Conservation (phyloP, 768 basidiomycete genomes). For the Hortiboletus campestris region DNA sequence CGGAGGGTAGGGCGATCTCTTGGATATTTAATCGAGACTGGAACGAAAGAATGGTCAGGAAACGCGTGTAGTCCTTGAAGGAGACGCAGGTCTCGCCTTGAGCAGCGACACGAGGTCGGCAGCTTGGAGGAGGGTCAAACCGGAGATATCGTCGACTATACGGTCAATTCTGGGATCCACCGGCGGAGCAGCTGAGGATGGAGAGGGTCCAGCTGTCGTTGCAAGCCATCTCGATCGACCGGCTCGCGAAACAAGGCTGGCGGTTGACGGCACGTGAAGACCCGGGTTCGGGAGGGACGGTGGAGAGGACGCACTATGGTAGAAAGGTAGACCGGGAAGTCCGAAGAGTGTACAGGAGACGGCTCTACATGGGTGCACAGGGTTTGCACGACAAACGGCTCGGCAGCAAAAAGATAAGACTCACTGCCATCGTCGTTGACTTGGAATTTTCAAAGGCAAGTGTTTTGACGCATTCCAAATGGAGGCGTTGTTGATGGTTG, state of each 20-base stretch:
- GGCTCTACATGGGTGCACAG: constrained; percentile 15
- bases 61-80: not conserved
- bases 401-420: constrained; percentile 9
- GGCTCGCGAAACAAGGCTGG: constrained; percentile 27
- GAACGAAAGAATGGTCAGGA: not conserved
- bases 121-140: constrained; percentile 86
- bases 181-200: constrained; percentile 40
- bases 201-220: constrained; percentile 43
- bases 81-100: constrained; percentile 56
- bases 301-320: constrained; percentile 9
- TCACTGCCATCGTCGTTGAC: constrained; percentile 27
- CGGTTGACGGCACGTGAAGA: not conserved
- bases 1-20: constrained; percentile 91
- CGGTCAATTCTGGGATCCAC: constrained; percentile 67
- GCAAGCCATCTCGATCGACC: constrained; percentile 55
- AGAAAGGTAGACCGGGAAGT: constrained; percentile 15
- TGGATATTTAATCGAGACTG: constrained; percentile 94
- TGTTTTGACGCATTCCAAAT: constrained; percentile 15
- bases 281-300: not conserved
- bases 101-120: constrained; percentile 89
- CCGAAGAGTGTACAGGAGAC: constrained; percentile 18
- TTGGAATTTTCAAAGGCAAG: constrained; percentile 8
- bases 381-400: not conserved
- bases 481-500: constrained; percentile 23
- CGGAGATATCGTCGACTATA: constrained; percentile 92